Base-by-base conservation (phyloP, 768 basidiomycete genomes). In the Leccinum rimulosum region DNA sequence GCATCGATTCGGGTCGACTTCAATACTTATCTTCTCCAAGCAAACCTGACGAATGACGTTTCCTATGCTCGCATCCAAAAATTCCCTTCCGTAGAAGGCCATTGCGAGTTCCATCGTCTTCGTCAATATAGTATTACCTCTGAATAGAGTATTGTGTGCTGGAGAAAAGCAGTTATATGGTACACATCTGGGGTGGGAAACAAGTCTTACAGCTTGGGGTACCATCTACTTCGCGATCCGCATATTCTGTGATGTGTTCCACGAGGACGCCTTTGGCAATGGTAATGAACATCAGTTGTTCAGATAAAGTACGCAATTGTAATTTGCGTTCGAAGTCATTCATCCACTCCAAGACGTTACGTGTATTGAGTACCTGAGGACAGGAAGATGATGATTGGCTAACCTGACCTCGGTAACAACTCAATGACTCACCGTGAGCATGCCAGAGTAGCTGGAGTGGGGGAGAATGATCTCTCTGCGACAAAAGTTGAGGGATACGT, bases 1-100 rank as follows among this genome's bases (percentile, higher is more conserved):
- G 50, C 82, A 84, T 57, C 87, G 84, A 62, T 82, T 76, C 14
- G 91, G 89, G 71, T 94, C 91, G 25, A 93, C 87, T 71, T 95
- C 94, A 55, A 95, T 88, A 22, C 84, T 79, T 61, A 93, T 77
- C 68, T 86, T 86, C 63, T 93, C 91, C 15, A 79, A 71, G 70
- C 84, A 89, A 52, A 95, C 76, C 43, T 82, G 80, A 52, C 89
- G 85, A 49, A 96, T 80, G 47, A 84, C 79, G 28, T 73, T 71
- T 6, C 92, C 93, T 45, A 96, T 81, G 66, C 89, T 91, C 12
- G 85, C 84, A 67, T 93, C 91, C 22, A 96, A 79, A 68, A 93
- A 94, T 1, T 77, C 76, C 66, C 79, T 84, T n/a, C 92, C 92
- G 66, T 93, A 89, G 76, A 84, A 85, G n/a, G 79, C 78, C 84